Evolutionary conservation across 352 stramenopile species (phyloP).

Genomic region (Phytopythium ostracodes): DNA sequence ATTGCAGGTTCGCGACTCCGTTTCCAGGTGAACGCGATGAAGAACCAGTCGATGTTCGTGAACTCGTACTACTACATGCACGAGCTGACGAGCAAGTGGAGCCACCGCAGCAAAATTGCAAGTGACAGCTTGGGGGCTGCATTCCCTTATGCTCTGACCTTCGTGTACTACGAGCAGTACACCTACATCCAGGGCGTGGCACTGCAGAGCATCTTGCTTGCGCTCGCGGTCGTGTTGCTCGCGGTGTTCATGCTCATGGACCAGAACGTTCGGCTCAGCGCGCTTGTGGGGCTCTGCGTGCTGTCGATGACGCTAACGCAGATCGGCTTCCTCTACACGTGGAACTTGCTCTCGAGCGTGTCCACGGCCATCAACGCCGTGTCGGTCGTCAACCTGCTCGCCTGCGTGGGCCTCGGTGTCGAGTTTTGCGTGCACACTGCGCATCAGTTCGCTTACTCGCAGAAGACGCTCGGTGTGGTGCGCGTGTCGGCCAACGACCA

Average conservation of each 20-base stretch:
- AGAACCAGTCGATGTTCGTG: slow-evolving; percentile 87
- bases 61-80: slow-evolving; percentile 90
- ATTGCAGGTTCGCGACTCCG: slow-evolving; percentile 78
- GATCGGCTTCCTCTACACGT: slow-evolving; percentile 79
- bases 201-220: slow-evolving; percentile 80
- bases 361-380: slow-evolving; percentile 88
- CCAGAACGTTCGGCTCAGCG: slow-evolving; percentile 51
- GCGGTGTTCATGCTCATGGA: slow-evolving; percentile 79
- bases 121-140: slow-evolving; percentile 20
- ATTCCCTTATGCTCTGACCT: slow-evolving; percentile 89
- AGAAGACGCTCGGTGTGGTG: slow-evolving; percentile 43
- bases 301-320: slow-evolving; percentile 75
- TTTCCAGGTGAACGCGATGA: slow-evolving; percentile 84
- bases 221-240: slow-evolving; percentile 75
- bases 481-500: slow-evolving; percentile 44
- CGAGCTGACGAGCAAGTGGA: slow-evolving; percentile 41
- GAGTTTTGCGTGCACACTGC: slow-evolving; percentile 90
- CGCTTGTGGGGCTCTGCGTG: slow-evolving; percentile 73
- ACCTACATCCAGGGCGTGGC: slow-evolving; percentile 88
- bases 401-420: slow-evolving; percentile 81
- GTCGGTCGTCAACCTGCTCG: slow-evolving; percentile 88
- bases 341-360: slow-evolving; percentile 49
- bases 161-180: slow-evolving; percentile 93
- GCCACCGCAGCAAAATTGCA: slow-evolving; percentile 7
- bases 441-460: slow-evolving; percentile 74